These are phyloP conservation scores for Silene noctiflora DNA, from an alignment of 179 eudicot genomes.

Conservation along the genomic window DNA sequence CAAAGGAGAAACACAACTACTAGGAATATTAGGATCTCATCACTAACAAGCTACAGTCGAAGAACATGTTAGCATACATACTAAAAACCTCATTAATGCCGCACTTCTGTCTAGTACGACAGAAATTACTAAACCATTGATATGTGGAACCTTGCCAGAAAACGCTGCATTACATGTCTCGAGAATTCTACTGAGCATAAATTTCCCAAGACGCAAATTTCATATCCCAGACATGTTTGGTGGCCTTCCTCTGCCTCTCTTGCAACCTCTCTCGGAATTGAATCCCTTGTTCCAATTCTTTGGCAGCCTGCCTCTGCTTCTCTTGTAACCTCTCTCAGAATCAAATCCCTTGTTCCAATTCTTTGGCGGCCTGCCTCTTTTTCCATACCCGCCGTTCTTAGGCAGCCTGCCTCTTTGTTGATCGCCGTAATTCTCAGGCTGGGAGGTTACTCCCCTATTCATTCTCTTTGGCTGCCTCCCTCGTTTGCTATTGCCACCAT, in stretches of 20 bases:
- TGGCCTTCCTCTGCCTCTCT: constrained; percentile 9
- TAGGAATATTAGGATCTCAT: too few relatives aligned
- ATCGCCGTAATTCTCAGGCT: neutral
- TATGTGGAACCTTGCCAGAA: too few relatives aligned
- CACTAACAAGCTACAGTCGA: too few relatives aligned
- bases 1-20: too few relatives aligned
- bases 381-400: neutral
- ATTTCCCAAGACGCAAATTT: too few relatives aligned
- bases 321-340: neutral
- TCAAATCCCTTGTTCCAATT: neutral
- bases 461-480: neutral
- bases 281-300: neutral
- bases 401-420: too few relatives aligned
- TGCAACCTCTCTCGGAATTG: neutral
- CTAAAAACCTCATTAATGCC: too few relatives aligned
- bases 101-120: too few relatives aligned
- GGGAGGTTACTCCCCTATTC: neutral
- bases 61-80: too few relatives aligned
- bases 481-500: neutral
- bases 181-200: too few relatives aligned
- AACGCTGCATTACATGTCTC: too few relatives aligned
- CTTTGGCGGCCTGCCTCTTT: neutral
- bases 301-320: constrained; percentile 6
- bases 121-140: too few relatives aligned
- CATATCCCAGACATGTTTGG: neutral